These are phyloP conservation scores for Hyphopichia khmerensis DNA, from an alignment of 1,139 yeast species.

Conservation along the genomic window DNA sequence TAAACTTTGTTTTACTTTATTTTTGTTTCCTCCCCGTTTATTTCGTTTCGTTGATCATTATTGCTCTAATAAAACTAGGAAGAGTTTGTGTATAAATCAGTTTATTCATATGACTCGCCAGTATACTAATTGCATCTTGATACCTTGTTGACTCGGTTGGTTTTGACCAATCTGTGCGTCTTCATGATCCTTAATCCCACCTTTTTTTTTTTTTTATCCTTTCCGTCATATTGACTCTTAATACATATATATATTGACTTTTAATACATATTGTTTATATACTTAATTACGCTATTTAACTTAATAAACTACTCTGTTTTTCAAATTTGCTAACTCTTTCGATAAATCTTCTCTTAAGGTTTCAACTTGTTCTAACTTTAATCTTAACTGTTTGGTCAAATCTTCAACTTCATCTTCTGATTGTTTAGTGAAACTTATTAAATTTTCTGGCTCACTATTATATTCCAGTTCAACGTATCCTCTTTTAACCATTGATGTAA, in stretches of 20 bases:
- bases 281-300: background rate
- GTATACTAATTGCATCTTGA: background rate
- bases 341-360: conserved; percentile 11
- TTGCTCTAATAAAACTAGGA: background rate
- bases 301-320: conserved; percentile 1
- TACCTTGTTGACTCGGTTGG: background rate
- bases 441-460: conserved; percentile 4
- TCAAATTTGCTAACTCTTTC: conserved; percentile 10
- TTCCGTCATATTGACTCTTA: too few relatives aligned
- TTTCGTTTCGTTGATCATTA: background rate
- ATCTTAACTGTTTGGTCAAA: background rate
- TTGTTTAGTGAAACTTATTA: conserved; percentile 4
- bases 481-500: conserved; percentile 72
- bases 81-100: background rate
- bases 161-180: background rate
- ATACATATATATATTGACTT: background rate
- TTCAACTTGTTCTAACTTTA: conserved; percentile 16
- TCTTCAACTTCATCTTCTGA: background rate
- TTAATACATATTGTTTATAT: background rate
- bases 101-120: background rate
- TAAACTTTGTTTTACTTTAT: background rate
- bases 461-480: conserved; percentile 27
- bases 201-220: too few relatives aligned
- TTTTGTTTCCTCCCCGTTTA: background rate
- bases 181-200: background rate